Base-by-base conservation (phyloP, 1,284 basidiomycete species). In the Rhizopogon hawkerae region DNA sequence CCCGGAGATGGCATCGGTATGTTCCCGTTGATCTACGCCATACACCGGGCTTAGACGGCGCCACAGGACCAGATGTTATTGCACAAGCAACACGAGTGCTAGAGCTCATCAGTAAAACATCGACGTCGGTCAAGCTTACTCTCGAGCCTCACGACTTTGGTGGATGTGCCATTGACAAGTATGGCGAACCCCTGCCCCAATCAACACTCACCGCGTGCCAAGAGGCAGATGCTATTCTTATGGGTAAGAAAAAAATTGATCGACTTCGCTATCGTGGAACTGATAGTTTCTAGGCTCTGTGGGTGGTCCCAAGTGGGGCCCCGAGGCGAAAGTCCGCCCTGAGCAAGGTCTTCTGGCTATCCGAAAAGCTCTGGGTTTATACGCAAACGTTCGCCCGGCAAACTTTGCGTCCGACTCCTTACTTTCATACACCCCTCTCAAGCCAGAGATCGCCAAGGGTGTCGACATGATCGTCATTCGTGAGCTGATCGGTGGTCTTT, bases 291-390 rank as follows among this genome's bases (percentile, higher is more conserved):
- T 52, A 92, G 94, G 93, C 57, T 87, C 95, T 21, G 91, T 98
- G 56, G 96, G 95, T 55, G 96, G 95, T 14, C 96, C 96, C 33
- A 98, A 98, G 71, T 99, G 96, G 96, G 94, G 93, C 38, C 86
- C 92, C 2, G 78, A 84, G 48, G 85, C 85, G 57, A 87, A 89
- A 66, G 83, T 98, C 47, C 85, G 96, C 52, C 96, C 96, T n/a
- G 96, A 99, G 69, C 83, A 86, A 58, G 95, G 95, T 51, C 78
- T 98, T 21, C 84, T 99, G 26, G 69, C 75, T n/a, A 80, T 99
- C 46, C 89, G 96, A 62, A 98, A 98, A 70, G 83, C 81, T 38
- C 83, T 98, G 48, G 94, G 92, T 35, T 79, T 98, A 44, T 98
- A 95, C 70, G 95, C 92, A 64, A 99, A 99, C 74, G 96, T 99